Evolutionary conservation across 805 yeast genomes (phyloP).

Genomic region (Ogataea neopini): DNA sequence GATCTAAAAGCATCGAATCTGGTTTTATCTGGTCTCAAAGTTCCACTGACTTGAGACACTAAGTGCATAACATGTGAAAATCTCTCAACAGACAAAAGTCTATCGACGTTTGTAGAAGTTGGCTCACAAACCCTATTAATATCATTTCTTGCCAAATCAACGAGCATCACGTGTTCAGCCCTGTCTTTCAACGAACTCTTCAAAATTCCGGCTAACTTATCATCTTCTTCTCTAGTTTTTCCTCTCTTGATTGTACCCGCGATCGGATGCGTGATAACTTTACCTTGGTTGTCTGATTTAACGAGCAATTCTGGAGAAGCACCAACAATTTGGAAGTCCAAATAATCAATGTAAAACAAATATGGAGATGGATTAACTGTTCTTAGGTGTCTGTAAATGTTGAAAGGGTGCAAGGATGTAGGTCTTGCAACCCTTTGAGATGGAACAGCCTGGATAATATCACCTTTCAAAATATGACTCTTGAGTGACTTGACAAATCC

Average conservation of each 20-base stretch:
- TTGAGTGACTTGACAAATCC: conserved; percentile 72
- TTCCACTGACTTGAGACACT: conserved; percentile 93
- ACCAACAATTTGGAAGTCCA: conserved; percentile 93
- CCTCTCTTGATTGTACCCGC: conserved; percentile 97
- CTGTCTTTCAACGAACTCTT: conserved; percentile 83
- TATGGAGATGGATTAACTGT: conserved; percentile 98
- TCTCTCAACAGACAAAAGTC: conserved; percentile 85
- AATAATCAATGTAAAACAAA: conserved; percentile 86
- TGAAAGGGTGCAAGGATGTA: conserved; percentile 93
- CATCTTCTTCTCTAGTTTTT: conserved; percentile 88
- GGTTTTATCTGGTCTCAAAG: conserved; percentile 76
- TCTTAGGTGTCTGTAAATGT: conserved; percentile 89
- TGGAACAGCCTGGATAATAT: conserved; percentile 97
- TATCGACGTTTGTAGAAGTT: conserved; percentile 77
- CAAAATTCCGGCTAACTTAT: conserved; percentile 70
- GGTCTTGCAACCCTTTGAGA: conserved; percentile 96
- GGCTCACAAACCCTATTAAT: conserved; percentile 95
- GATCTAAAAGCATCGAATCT: conserved; percentile 97
- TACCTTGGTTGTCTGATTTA: conserved; percentile 68
- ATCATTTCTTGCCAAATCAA: conserved; percentile 95
- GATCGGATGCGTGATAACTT: conserved; percentile 92
- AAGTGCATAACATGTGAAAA: conserved; percentile 97
- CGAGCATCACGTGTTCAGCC: conserved; percentile 98
- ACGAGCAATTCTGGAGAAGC: conserved; percentile 96
- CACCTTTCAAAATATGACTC: conserved; percentile 84